These are phyloP conservation scores for Pseudocercospora crystallina DNA, from an alignment of 2,329 filamentous ascomycete species.

Conservation along the genomic window DNA sequence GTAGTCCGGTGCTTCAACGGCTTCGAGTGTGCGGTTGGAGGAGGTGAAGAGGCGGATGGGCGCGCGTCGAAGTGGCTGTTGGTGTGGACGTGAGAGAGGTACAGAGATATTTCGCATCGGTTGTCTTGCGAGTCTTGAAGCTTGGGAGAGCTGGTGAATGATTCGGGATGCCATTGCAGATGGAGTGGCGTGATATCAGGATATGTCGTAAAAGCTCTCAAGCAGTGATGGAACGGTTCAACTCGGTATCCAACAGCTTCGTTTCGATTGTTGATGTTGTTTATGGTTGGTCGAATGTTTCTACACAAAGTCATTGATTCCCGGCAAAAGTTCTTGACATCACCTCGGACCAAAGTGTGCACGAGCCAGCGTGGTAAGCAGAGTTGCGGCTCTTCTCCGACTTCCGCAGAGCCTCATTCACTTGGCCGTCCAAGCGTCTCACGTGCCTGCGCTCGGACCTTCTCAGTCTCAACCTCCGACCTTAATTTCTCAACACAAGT, in stretches of 20 bases:
- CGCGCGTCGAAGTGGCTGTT: too few relatives aligned
- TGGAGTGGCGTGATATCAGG: too few relatives aligned
- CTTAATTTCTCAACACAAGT: too few relatives aligned
- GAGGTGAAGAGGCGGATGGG: not conserved
- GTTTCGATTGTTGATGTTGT: too few relatives aligned
- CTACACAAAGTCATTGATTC: not conserved
- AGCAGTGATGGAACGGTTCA: too few relatives aligned
- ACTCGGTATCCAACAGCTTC: too few relatives aligned
- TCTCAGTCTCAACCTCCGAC: too few relatives aligned
- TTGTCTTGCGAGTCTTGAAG: not conserved
- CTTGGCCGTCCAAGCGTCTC: too few relatives aligned
- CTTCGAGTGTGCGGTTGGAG: not conserved
- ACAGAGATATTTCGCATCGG: not conserved
- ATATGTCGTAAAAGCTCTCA: too few relatives aligned
- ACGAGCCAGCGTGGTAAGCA: not conserved
- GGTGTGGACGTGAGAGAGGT: too few relatives aligned
- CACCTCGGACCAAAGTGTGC: constrained; percentile 2
- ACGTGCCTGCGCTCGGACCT: too few relatives aligned
- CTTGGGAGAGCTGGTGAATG: constrained; percentile 2
- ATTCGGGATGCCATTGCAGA: constrained; percentile 10
- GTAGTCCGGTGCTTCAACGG: constrained; percentile 46
- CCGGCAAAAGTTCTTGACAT: constrained; percentile 7
- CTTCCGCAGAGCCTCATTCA: constrained; percentile 19
- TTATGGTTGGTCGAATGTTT: too few relatives aligned
- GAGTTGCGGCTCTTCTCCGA: constrained; percentile 1